These are phyloP conservation scores for Pezicula carpinea DNA, from an alignment of 2,329 filamentous ascomycete species.

Conservation along the genomic window DNA sequence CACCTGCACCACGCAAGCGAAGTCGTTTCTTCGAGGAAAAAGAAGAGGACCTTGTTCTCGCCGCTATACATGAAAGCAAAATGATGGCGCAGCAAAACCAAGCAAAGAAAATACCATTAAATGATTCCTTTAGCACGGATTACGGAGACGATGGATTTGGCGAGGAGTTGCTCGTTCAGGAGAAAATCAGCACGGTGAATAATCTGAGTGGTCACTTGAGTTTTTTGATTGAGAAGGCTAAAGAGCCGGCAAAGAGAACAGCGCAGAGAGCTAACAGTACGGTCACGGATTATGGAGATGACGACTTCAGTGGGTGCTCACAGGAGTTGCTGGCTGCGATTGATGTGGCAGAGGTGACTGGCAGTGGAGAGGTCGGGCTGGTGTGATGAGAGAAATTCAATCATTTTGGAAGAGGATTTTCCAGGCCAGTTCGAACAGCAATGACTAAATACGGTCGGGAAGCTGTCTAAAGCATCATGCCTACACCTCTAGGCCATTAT, in stretches of 20 bases:
- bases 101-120: conserved; percentile 2
- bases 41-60: conserved; percentile 21
- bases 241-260: conserved; percentile 4
- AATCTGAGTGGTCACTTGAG: too few relatives aligned
- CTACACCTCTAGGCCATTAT: too few relatives aligned
- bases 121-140: neutral
- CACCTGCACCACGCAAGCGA: conserved; percentile 3
- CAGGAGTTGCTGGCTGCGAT: conserved; percentile 16
- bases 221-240: neutral
- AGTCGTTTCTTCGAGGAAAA: conserved; percentile 24
- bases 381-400: too few relatives aligned
- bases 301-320: conserved; percentile 20
- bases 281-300: conserved; percentile 27
- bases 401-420: too few relatives aligned
- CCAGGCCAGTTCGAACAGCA: too few relatives aligned
- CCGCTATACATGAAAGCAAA: conserved; percentile 20
- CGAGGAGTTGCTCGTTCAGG: neutral
- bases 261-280: conserved; percentile 10
- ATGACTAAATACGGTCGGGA: too few relatives aligned
- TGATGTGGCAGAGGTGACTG: neutral
- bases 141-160: neutral
- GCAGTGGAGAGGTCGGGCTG: conserved; percentile 1
- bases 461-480: too few relatives aligned
- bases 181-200: neutral
- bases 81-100: conserved; percentile 1